A percentile compares a stretch with the other conserved stretches of the same genome.
These are phyloP conservation scores for Vinca minor DNA, from an alignment of 257 asterid genomes.

Conservation along the genomic window DNA sequence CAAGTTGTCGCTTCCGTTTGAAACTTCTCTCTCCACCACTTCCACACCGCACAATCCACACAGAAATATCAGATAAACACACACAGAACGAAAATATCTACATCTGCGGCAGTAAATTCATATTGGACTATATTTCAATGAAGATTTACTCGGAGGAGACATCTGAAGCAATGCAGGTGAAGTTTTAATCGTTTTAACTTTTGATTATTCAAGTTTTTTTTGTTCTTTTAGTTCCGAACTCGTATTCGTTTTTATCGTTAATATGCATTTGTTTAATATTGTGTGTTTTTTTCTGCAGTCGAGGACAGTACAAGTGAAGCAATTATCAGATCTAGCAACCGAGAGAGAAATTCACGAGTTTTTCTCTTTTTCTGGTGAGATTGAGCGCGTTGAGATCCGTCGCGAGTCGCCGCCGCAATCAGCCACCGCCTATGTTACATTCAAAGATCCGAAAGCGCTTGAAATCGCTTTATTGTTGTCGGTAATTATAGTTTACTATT, in stretches of 20 bases:
- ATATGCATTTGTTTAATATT: slow-evolving; percentile 1
- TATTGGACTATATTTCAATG: not conserved
- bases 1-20: too few species aligned
- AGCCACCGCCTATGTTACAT: slow-evolving; percentile 75
- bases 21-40: too few species aligned
- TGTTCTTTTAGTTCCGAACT: too few species aligned
- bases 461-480: slow-evolving; percentile 88
- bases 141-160: slow-evolving; percentile 14
- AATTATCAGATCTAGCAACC: slow-evolving; percentile 76
- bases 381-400: slow-evolving; percentile 73
- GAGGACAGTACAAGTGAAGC: slow-evolving; percentile 61
- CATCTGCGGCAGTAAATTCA: too few species aligned
- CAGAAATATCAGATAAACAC: too few species aligned
- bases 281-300: slow-evolving; percentile 21
- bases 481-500: slow-evolving; percentile 31
- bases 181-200: not conserved
- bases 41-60: too few species aligned
- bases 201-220: not conserved
- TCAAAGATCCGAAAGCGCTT: slow-evolving; percentile 81
- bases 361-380: slow-evolving; percentile 92
- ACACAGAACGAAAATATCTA: too few species aligned
- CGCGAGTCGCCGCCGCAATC: too few species aligned
- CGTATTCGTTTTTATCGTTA: not conserved
- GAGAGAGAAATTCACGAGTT: slow-evolving; percentile 94
- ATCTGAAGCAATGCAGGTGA: slow-evolving; percentile 55